Evolutionary conservation across 2,329 filamentous ascomycete species (phyloP), one percentile per base, ranked within the genome.

Genomic region (Fusarium brachygibbosum): DNA sequence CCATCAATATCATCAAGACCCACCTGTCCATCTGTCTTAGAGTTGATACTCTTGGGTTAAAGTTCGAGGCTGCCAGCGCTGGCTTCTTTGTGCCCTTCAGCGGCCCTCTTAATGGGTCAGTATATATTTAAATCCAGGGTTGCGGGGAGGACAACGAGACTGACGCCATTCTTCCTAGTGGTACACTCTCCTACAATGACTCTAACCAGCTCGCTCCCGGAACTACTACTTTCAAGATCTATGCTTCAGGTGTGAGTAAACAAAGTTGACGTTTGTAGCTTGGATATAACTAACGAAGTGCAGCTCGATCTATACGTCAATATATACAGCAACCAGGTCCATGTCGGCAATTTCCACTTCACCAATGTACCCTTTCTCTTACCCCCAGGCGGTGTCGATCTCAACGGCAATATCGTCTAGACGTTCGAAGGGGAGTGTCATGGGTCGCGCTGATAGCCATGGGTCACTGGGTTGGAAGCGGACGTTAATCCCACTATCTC

Each of bases 261-360:
- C 3, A 3, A 17, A 37, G 5, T 2, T 29, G 19, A 6, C 3
- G 16, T 6, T 6, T 25, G 23, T 6, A 25, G 3, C 5, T 6
- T 2, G 1, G 1, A 3, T 0, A 4, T 12, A 21, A 23, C 25
- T 49, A 3, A 49, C 23, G 5, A n/a, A 2, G 4, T n/a, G 4
- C 17, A 55, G 42, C 25, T 38, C 13, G 32, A 56, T 4, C 25
- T 56, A 12, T 49, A 50, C 12, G 25, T 55, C 32, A 19, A 17
- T 16, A 38, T 56, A 32, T 50, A 50, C 25, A 42, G 52, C 11
- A 31, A 56, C 32, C 52, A 56, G 42, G 42, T 38, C 25, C 12
- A 31, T 11, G 13, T 56, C 12, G 42, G 42, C 14, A 49, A 49
- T n/a, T 55, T 55, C 42, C 23, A 31, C n/a, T 55, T 23, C 19